Evolutionary conservation across 2,329 filamentous ascomycete genomes (phyloP).

Genomic region (Colletotrichum tropicale): DNA sequence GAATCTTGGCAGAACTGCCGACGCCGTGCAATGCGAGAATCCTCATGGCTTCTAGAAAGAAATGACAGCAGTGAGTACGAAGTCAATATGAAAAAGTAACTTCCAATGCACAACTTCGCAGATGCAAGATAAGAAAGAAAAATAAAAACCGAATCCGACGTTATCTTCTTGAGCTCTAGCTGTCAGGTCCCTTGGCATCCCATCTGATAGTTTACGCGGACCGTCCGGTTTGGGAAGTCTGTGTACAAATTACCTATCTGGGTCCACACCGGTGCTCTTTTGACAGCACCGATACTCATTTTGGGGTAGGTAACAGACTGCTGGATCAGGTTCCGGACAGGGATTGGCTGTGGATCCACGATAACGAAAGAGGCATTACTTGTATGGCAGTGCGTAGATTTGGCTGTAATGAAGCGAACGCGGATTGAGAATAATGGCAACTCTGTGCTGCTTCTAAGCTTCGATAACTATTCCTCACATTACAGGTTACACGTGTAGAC

Average conservation of each 20-base stretch:
- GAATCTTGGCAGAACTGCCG: conserved; percentile 10
- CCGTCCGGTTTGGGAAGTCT: not conserved
- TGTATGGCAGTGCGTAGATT: not conserved
- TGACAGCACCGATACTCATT: not conserved
- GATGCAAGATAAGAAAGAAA: not conserved
- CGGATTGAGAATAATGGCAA: not conserved
- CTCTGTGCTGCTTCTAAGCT: not conserved
- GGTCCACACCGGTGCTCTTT: not conserved
- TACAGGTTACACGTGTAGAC: not conserved
- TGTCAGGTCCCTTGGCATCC: not conserved
- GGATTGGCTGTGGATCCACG: not conserved
- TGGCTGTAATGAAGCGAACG: not conserved
- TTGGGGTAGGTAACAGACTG: not conserved
- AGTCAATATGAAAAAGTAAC: not conserved
- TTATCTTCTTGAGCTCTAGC: not conserved
- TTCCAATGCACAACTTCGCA: not conserved
- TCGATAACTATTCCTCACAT: not conserved
- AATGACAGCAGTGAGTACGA: not conserved
- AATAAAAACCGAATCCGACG: not conserved
- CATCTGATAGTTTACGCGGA: not conserved
- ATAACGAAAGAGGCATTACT: not conserved
- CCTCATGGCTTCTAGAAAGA: not conserved
- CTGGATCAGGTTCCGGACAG: not conserved
- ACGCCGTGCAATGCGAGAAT: conserved; percentile 7
- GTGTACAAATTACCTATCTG: not conserved